phyloP scores from a whole-genome alignment of 2,329 filamentous ascomycete species.

The Fusarium siculi region DNA sequence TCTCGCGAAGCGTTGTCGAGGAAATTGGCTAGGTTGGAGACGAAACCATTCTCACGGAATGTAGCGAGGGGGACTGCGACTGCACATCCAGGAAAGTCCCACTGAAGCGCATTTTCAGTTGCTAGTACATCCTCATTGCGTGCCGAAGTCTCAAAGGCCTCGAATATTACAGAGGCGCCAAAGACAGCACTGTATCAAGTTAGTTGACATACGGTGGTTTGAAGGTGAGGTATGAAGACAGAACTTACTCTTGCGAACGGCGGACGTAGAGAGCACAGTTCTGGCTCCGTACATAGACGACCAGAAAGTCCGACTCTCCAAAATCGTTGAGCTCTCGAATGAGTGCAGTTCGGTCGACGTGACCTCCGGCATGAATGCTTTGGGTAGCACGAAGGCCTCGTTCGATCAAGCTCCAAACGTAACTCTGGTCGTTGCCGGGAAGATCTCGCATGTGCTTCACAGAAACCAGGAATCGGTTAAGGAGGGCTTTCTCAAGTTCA shows the following conservation, averaged over 20 bases:
- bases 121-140: constrained; percentile 62
- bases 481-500: constrained; percentile 25
- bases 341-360: constrained; percentile 32
- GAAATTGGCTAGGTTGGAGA: constrained; percentile 58
- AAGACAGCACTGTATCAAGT: constrained; percentile 34
- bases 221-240: background rate
- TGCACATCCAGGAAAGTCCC: constrained; percentile 68
- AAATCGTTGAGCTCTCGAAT: constrained; percentile 28
- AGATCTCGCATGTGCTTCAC: constrained; percentile 31
- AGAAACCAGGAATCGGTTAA: constrained; percentile 26
- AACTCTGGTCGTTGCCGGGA: constrained; percentile 16
- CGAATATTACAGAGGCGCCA: constrained; percentile 52
- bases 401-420: constrained; percentile 29
- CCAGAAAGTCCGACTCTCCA: constrained; percentile 27
- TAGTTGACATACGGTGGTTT: background rate
- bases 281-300: constrained; percentile 40
- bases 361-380: constrained; percentile 23
- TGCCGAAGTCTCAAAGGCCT: constrained; percentile 70
- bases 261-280: constrained; percentile 49
- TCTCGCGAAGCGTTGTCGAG: constrained; percentile 67
- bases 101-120: constrained; percentile 61
- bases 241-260: constrained; percentile 42
- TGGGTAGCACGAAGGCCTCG: constrained; percentile 36
- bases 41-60: constrained; percentile 40
- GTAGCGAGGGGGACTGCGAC: constrained; percentile 56